Base-by-base conservation (phyloP, 768 basidiomycete species). In the Kwoniella dendrophila region DNA sequence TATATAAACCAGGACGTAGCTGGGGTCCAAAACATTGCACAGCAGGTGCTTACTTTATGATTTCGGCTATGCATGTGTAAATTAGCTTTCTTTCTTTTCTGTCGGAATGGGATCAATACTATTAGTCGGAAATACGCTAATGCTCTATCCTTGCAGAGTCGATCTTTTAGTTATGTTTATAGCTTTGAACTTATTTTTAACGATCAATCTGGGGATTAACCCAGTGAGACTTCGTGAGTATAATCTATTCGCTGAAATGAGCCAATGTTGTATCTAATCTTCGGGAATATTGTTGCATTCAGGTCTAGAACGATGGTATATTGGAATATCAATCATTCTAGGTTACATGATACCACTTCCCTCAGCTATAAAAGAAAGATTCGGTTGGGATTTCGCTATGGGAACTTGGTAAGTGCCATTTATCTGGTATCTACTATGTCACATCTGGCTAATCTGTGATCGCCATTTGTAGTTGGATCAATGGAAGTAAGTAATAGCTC, bases 161-260 rank as follows among this genome's bases (percentile, higher is more conserved):
- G 69, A 69, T 40, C 60, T 64, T 29, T 52, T 69, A 8, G 59
- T 62, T 24, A 72, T 63, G 8, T 66, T 50, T 29, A 72, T 72
- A 34, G 70, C 70, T 10, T 44, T 72, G 44, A 72, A 72, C 29
- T 61, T 72, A 26, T 62, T 69, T 64, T 26, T 72, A 2, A 72
- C 61, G n/a, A 61, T 72, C 0, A 62, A 59, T n/a, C 64, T 72
- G 56, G 61, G 64, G 10, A 34, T 69, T 12, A 67, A 72, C 36
- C 59, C 70, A 1, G 45, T 67, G 10, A 32, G 63, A 45, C 27
- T 54, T 18, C 33, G 41, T 43, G 18, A 43, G 41, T 20, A 20
- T n/a, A 6, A 6, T 43, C 18, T 43, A 11, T 20, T n/a, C 11
- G 12, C 41, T 43, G 7, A 20, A 38, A 38, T 18, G 8, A 38